Base-by-base conservation (phyloP, 208 protist genomes). In the Trypanosoma vivax region DNA sequence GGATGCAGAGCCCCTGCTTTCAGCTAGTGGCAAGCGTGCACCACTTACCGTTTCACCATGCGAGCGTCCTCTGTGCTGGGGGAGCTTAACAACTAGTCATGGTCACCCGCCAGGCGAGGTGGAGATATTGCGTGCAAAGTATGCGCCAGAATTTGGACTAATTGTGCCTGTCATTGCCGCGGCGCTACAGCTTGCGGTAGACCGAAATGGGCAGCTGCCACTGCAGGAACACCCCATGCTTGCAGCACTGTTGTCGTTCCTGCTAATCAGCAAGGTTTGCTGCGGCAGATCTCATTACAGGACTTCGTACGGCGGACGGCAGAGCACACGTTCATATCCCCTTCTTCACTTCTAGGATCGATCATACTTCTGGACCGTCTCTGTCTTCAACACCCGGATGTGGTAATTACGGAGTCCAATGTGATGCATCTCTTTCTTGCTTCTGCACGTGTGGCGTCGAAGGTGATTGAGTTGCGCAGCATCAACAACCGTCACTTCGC, bases 401-500 rank as follows among this genome's bases (percentile, higher is more conserved):
- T 93, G 11, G 33, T 84, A 29, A 49, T 94, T 13, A 87, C 75
- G 6, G 51, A 71, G 21, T 50, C 53, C 30, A 90, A 90, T 63
- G 70, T 87, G 1, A 66, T 79, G 31, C 83, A 70, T 25, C 71
- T 94, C 28, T 84, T 92, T 34, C 51, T 88, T n/a, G 70, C 73
- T 25, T 61, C 79, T 30, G 76, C 86, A 23, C 83, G 88, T 10
- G 65, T 94, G 3, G 75, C 81, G 3, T 89, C 76, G 39, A 94
- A 94, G 51, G 72, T 88, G n/a, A 31, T 92, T 7, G 88, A 94
- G 50, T 66, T 92, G 19, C 77, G 88, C 24, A 89, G 75, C 60
- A 62, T 94, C 23, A 92, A 83, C 73, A 94, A 92, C 68, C 79
- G 79, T 28, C 84, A 90, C 65, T 94, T 91, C 49, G 83, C 83